These are phyloP conservation scores for Hypoxylon sp. DNA, from an alignment of 2,329 filamentous ascomycete species.

Conservation along the genomic window DNA sequence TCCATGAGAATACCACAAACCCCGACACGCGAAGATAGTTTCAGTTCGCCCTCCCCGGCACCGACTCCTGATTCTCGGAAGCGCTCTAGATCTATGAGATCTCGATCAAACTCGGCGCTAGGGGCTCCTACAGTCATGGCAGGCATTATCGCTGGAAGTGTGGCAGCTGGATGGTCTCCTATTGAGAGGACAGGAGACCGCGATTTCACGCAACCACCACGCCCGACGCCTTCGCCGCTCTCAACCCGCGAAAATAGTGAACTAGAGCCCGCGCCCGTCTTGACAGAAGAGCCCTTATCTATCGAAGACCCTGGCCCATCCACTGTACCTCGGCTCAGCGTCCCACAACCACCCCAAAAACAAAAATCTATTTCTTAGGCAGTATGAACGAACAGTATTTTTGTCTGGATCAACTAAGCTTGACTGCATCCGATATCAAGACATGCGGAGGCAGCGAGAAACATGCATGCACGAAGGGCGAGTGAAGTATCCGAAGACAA, in stretches of 20 bases:
- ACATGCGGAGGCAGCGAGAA: slow-evolving; percentile 16
- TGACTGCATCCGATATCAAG: slow-evolving; percentile 17
- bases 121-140: slow-evolving; percentile 85
- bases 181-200: slow-evolving; percentile 64
- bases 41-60: slow-evolving; percentile 63
- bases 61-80: slow-evolving; percentile 73
- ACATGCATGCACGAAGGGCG: slow-evolving; percentile 14
- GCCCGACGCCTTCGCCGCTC: slow-evolving; percentile 53
- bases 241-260: slow-evolving; percentile 51
- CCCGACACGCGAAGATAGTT: slow-evolving; percentile 71
- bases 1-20: slow-evolving; percentile 74
- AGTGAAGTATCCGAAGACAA: slow-evolving; percentile 36
- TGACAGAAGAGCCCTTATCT: slow-evolving; percentile 58
- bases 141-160: slow-evolving; percentile 83
- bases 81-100: slow-evolving; percentile 77
- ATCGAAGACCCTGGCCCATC: slow-evolving; percentile 50
- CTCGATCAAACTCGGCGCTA: slow-evolving; percentile 78
- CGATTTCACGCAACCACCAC: slow-evolving; percentile 57
- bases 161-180: slow-evolving; percentile 83
- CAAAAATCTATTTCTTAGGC: slow-evolving; percentile 55
- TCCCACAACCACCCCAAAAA: slow-evolving; percentile 54
- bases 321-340: slow-evolving; percentile 51
- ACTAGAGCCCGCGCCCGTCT: slow-evolving; percentile 45
- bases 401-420: slow-evolving; percentile 36
- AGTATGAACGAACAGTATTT: slow-evolving; percentile 50